These are phyloP conservation scores for Phytophthora idaei DNA, from an alignment of 352 stramenopile genomes.

Conservation along the genomic window DNA sequence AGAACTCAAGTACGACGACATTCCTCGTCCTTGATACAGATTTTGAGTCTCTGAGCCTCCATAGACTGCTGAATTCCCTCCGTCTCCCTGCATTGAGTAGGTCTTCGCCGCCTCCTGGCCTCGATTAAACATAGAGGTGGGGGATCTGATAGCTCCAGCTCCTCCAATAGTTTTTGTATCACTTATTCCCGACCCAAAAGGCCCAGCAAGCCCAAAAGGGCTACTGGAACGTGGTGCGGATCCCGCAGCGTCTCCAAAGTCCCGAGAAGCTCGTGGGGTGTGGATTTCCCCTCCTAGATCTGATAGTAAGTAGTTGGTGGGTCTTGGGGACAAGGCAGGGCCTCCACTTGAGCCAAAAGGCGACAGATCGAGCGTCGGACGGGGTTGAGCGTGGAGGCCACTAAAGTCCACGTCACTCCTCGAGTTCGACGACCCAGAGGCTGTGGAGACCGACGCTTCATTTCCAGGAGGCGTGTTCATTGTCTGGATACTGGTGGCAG, in stretches of 20 bases:
- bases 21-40: constrained; percentile 20
- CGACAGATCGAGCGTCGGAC: constrained; percentile 29
- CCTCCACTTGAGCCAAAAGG: constrained; percentile 28
- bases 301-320: constrained; percentile 51
- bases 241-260: constrained; percentile 21
- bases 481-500: not conserved
- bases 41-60: constrained; percentile 8
- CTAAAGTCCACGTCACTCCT: constrained; percentile 32
- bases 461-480: not conserved
- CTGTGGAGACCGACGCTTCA: constrained; percentile 3
- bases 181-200: constrained; percentile 23
- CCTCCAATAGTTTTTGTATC: constrained; percentile 28
- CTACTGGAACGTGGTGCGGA: constrained; percentile 15
- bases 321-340: constrained; percentile 20
- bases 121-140: constrained; percentile 38
- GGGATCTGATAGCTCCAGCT: constrained; percentile 33
- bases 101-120: constrained; percentile 23
- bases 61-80: constrained; percentile 15
- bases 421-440: constrained; percentile 14
- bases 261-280: constrained; percentile 27
- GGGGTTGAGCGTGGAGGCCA: constrained; percentile 23
- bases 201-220: constrained; percentile 46
- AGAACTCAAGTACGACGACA: constrained; percentile 25
- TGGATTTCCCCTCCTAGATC: constrained; percentile 69
- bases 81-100: constrained; percentile 28